Evolutionary conservation across 257 asterid species (phyloP), one percentile per base, ranked within the genome.

Genomic region (Scutellaria baicalensis): DNA sequence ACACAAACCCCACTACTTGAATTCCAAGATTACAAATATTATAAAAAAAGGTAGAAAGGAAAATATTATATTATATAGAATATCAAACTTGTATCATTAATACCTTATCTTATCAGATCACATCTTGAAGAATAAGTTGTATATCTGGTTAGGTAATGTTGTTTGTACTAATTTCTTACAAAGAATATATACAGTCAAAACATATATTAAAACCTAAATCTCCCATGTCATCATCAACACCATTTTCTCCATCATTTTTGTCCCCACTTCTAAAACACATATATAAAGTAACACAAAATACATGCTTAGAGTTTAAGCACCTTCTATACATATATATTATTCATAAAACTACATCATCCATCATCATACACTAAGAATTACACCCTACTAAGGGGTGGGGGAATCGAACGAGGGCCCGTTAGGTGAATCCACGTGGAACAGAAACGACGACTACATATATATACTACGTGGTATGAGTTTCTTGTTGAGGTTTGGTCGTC

Each of bases 251-350:
- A 18, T 14, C 54, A 38, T 12, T 13, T 39, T 13, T 39, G 9
- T 40, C 48, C 27, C 43, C 55, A 69, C 8, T 8, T 38, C 66
- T 59, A 70, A 33, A 12, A 35, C 59, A 2, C 33, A 65, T n/a
- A 45, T 16, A 27, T 27, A 27, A 45, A 16, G 66, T 48, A 14
- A 69, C 7, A 72, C 61, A 73, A 65, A 65, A 20, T 65, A 65
- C 42, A 65, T 33, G 42, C 61, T 21, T 39, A 66, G n/a, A 66
- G 54, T 36, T 38, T 39, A 74, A 67, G 65, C 75, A 75, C 49
- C 13, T 75, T 63, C 36, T 75, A 55, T 61, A 42, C 72, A 75
- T 68, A 69, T 18, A 69, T 18, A 54, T 69, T 75, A 69, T 75
- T 75, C 67, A 45, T 69, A 42, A 31, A 42, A 23, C 79, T 67